phyloP scores from a whole-genome alignment of 1,284 basidiomycete species.

The Erythrobasidium hasegawianum region DNA sequence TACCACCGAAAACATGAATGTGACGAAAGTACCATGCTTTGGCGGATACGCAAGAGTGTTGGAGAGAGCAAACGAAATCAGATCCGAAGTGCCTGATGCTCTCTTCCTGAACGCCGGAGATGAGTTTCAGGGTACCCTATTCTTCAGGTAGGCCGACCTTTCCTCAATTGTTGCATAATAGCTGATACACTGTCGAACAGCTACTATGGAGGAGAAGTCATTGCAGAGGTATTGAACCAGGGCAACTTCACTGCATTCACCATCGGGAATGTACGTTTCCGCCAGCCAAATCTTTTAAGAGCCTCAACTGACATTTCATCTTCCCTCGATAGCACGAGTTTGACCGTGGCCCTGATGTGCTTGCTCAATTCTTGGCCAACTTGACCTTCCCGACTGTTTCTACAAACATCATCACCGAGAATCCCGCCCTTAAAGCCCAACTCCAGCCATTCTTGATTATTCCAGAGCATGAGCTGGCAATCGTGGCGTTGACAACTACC shows the following conservation, averaged over 20 bases:
- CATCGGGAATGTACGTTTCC: slow-evolving; percentile 48
- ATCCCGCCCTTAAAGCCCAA: slow-evolving; percentile 46
- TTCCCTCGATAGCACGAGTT: slow-evolving; percentile 29
- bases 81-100: slow-evolving; percentile 48
- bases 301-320: slow-evolving; percentile 3
- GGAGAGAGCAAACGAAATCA: slow-evolving; percentile 47
- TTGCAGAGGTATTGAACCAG: slow-evolving; percentile 52
- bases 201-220: slow-evolving; percentile 51
- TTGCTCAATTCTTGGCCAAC: slow-evolving; percentile 49
- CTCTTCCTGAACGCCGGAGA: slow-evolving; percentile 54
- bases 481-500: slow-evolving; percentile 51
- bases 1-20: slow-evolving; percentile 17
- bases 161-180: background rate
- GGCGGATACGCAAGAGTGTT: slow-evolving; percentile 54
- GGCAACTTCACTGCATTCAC: slow-evolving; percentile 53
- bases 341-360: slow-evolving; percentile 50
- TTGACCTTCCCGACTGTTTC: slow-evolving; percentile 53
- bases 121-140: slow-evolving; percentile 48
- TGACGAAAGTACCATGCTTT: slow-evolving; percentile 48
- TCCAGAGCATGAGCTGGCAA: slow-evolving; percentile 49
- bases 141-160: background rate
- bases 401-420: slow-evolving; percentile 51
- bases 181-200: background rate
- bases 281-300: too few relatives aligned
- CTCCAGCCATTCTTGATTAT: slow-evolving; percentile 52